Conservation (phyloP, 2,329 filamentous ascomycete species). For the Neopestalotiopsis rosae region DNA sequence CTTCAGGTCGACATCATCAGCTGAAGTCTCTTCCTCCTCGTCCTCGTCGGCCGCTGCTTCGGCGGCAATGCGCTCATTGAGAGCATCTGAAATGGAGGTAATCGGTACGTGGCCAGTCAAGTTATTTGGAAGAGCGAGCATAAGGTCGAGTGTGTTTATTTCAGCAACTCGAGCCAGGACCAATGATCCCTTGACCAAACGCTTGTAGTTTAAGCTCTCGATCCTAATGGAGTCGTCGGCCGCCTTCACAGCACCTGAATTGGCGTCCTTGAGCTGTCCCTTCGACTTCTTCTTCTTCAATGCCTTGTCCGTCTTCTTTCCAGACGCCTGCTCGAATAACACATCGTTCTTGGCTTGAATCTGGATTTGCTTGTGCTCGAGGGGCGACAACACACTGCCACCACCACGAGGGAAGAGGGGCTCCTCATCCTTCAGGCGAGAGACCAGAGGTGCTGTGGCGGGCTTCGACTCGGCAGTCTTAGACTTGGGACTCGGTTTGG, state of each 20-base stretch:
- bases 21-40: slow-evolving; percentile 53
- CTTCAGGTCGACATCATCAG: slow-evolving; percentile 72
- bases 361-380: slow-evolving; percentile 96
- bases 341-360: slow-evolving; percentile 93
- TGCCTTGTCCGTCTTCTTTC: slow-evolving; percentile 48
- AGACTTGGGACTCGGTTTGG: slow-evolving; percentile 31
- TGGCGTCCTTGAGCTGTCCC: slow-evolving; percentile 55
- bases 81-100: slow-evolving; percentile 83
- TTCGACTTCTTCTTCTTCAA: slow-evolving; percentile 63
- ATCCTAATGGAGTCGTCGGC: slow-evolving; percentile 70
- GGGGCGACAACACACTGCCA: slow-evolving; percentile 84
- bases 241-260: slow-evolving; percentile 56
- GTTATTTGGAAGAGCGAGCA: slow-evolving; percentile 89
- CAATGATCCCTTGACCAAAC: slow-evolving; percentile 82
- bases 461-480: slow-evolving; percentile 30
- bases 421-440: slow-evolving; percentile 75
- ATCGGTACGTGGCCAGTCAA: slow-evolving; percentile 88
- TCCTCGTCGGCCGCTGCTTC: slow-evolving; percentile 64
- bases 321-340: slow-evolving; percentile 79
- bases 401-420: slow-evolving; percentile 91
- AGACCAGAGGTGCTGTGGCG: slow-evolving; percentile 42
- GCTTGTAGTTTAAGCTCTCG: slow-evolving; percentile 91
- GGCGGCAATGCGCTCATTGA: slow-evolving; percentile 79
- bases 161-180: slow-evolving; percentile 86
- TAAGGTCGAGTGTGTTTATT: slow-evolving; percentile 80